These are phyloP conservation scores for Leccinum rimulosum DNA, from an alignment of 768 basidiomycete genomes.

Conservation along the genomic window DNA sequence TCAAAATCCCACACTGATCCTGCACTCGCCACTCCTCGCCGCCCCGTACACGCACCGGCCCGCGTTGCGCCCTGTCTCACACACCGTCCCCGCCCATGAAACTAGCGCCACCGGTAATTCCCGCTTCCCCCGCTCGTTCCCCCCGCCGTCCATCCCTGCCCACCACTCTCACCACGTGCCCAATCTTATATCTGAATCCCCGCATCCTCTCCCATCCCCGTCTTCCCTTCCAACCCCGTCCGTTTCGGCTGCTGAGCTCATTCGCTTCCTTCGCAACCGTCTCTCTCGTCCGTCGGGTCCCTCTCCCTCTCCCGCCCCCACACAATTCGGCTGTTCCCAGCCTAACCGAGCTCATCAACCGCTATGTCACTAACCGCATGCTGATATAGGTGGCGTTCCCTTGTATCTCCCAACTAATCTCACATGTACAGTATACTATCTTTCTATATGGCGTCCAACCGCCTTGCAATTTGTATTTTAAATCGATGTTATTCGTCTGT, in stretches of 20 bases:
- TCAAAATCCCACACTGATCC: conserved; percentile 23
- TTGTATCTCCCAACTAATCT: neutral
- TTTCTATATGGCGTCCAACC: neutral
- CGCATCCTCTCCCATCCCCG: conserved; percentile 2
- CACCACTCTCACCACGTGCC: conserved; percentile 8
- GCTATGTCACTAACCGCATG: neutral
- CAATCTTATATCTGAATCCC: conserved; percentile 2
- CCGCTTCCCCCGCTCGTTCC: conserved; percentile 21
- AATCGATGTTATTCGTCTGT: neutral
- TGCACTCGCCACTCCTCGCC: conserved; percentile 25
- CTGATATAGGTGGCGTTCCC: neutral
- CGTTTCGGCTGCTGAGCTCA: conserved; percentile 7
- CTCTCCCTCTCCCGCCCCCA: neutral
- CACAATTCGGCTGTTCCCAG: neutral
- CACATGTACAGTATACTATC: neutral
- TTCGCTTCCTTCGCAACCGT: neutral
- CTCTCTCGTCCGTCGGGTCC: neutral
- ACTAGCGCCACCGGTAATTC: conserved; percentile 27
- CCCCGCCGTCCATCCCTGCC: conserved; percentile 11
- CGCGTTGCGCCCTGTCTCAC: conserved; percentile 11
- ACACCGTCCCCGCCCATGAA: conserved; percentile 9
- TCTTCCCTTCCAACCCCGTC: neutral
- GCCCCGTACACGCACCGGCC: conserved; percentile 13
- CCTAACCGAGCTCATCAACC: neutral
- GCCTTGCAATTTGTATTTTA: neutral